Evolutionary conservation across 192 early-diverging fungal genomes (phyloP), one percentile per base, ranked within the genome.

Genomic region (Hyaloraphidium curvatum): DNA sequence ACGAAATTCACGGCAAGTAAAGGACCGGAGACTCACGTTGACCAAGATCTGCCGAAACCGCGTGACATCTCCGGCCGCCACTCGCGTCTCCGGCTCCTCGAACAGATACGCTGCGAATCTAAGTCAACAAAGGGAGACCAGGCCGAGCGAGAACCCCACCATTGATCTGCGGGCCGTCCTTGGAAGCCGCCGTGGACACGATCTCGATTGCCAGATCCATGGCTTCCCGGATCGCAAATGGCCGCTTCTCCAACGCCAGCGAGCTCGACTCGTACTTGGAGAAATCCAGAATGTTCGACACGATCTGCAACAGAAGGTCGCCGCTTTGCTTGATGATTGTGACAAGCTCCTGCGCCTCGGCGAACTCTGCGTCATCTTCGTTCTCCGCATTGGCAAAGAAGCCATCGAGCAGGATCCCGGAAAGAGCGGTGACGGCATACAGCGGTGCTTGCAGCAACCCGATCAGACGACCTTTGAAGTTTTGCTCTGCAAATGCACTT

Each of bases 381-480:
- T 48, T 11, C 43, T 11, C 17, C 19, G 5, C 19, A 19, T 22
- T 19, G 25, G 7, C 11, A 48, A 11, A 9, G 11, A 48, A 11
- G 17, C 7, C 19, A 48, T 25, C 43, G 25, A 48, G 43, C 43
- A 48, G 14, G 17, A 48, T 48, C 5, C 17, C 5, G 5, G 43
- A 48, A 14, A 48, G 23, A 25, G 43, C 43, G 14, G 43, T 48
- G 17, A 48, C 43, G 9, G 43, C 43, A 48, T 48, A 48, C 43
- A 48, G 25, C 14, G 43, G 43, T 21, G 43, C 25, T 19, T 48
- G 43, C 43, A 22, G 43, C 5, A 19, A 48, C 17, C 7, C 35
- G 17, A 37, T 17, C 11, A 13, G 11, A 37, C 17, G 35, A 11
- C 11, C 35, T 17, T 37, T 17, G 17, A 11, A 17, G 17, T 17